Percentiles rank a stretch among this genome's conserved stretches.
Evolutionary conservation across 768 basidiomycete species (phyloP).

Genomic region (Kwoniella sp.): DNA sequence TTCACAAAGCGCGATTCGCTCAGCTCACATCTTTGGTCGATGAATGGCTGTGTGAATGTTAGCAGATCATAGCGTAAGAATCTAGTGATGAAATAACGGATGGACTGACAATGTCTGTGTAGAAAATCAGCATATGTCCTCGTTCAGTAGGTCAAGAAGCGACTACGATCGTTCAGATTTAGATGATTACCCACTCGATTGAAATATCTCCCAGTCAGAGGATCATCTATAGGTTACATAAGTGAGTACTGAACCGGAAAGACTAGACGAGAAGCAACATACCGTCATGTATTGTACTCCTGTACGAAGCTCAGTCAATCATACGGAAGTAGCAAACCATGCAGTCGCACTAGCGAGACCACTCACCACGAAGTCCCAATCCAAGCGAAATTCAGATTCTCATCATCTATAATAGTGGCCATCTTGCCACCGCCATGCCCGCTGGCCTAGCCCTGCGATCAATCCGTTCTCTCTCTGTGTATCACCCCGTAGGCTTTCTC

Average conservation of each 20-base stretch:
- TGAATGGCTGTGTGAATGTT: conserved; percentile 26
- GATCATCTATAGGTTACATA: conserved; percentile 22
- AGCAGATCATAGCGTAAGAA: neutral
- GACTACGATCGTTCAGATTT: no score
- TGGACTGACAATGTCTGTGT: conserved; percentile 25
- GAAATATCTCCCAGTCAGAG: conserved; percentile 13
- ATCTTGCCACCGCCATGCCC: conserved; percentile 14
- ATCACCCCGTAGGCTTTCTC: neutral
- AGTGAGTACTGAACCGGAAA: no score
- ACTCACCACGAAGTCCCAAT: conserved; percentile 36
- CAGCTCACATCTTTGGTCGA: conserved; percentile 29
- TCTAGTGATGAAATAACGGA: neutral
- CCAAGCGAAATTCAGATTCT: conserved; percentile 28
- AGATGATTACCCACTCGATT: conserved; percentile 26
- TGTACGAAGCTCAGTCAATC: conserved; percentile 3
- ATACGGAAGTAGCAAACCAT: no score
- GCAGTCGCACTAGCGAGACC: no score
- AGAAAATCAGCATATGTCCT: neutral
- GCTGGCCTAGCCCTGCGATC: neutral
- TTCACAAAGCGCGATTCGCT: no score
- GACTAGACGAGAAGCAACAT: no score
- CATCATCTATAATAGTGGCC: conserved; percentile 36
- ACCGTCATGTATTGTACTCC: conserved; percentile 28
- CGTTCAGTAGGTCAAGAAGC: neutral
- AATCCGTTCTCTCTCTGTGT: neutral